These are phyloP conservation scores for Lipomyces kockii DNA, from an alignment of 805 yeast species.

Conservation along the genomic window DNA sequence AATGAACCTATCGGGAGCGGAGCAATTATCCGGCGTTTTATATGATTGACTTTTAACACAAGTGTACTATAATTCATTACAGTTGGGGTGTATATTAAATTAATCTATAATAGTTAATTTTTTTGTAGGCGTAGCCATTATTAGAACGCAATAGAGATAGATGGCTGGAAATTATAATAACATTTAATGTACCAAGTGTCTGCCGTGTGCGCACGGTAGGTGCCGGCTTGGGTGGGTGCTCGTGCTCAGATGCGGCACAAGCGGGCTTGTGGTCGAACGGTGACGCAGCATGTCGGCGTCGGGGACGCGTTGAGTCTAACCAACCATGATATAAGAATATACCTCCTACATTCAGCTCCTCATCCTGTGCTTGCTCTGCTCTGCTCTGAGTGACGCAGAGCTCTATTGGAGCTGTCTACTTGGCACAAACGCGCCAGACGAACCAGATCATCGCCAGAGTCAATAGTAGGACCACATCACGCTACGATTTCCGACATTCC, in stretches of 20 bases:
- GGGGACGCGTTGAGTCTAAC: neutral
- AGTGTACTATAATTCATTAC: neutral
- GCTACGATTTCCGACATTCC: neutral
- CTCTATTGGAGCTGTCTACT: neutral
- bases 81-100: neutral
- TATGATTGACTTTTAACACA: neutral
- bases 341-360: neutral
- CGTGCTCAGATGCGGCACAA: neutral
- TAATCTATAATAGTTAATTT: neutral
- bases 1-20: neutral
- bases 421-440: neutral
- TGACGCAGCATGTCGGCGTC: neutral
- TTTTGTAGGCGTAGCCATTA: too few relatives aligned
- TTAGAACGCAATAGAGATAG: neutral
- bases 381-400: neutral
- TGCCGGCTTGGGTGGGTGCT: neutral
- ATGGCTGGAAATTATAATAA: too few relatives aligned
- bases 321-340: neutral
- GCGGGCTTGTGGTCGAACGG: neutral
- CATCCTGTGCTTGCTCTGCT: neutral
- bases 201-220: neutral
- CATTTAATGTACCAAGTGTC: too few relatives aligned
- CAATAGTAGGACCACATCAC: neutral
- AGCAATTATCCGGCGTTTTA: neutral
- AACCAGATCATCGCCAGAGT: neutral